Conservation (phyloP, 2,329 filamentous ascomycete species). For the Paramyrothecium roridum region DNA sequence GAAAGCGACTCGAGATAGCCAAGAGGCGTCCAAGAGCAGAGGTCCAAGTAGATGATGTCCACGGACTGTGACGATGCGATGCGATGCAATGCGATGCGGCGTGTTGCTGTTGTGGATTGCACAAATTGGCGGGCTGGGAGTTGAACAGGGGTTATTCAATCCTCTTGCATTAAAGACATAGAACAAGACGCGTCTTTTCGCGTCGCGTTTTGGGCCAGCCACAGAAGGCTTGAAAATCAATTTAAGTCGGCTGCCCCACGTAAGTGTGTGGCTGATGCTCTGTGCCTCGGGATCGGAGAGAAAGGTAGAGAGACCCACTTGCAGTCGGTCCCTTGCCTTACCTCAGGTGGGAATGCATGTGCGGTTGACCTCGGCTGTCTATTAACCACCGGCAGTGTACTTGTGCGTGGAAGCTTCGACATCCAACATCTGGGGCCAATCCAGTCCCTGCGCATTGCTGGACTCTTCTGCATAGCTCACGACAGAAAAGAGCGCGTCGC, state of each 20-base stretch:
- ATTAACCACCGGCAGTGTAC: not conserved
- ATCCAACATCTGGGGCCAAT: not conserved
- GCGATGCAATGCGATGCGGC: conserved; percentile 16
- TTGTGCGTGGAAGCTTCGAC: not conserved
- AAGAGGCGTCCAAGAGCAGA: not conserved
- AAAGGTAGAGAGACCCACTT: too few relatives aligned
- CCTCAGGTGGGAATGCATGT: not conserved
- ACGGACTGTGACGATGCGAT: conserved; percentile 9
- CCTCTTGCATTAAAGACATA: not conserved
- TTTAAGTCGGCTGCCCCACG: conserved; percentile 19
- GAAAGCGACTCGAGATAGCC: conserved; percentile 12
- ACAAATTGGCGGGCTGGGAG: conserved; percentile 29
- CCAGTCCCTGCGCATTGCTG: not conserved
- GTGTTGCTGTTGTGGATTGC: conserved; percentile 15
- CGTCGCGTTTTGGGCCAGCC: conserved; percentile 18
- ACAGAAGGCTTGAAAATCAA: conserved; percentile 20
- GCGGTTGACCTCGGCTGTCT: not conserved
- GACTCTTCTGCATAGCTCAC: not conserved
- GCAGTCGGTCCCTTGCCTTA: too few relatives aligned
- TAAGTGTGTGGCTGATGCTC: not conserved
- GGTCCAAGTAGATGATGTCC: not conserved
- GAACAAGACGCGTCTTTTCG: conserved; percentile 28
- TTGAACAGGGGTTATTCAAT: conserved; percentile 16
- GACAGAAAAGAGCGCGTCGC: conserved; percentile 2
- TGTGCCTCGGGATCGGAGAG: too few relatives aligned